Percentiles rank a stretch among this genome's conserved stretches.
These are phyloP conservation scores for Polyrhizophydium stewartii DNA, from an alignment of 371 early-diverging fungal genomes.

Conservation along the genomic window DNA sequence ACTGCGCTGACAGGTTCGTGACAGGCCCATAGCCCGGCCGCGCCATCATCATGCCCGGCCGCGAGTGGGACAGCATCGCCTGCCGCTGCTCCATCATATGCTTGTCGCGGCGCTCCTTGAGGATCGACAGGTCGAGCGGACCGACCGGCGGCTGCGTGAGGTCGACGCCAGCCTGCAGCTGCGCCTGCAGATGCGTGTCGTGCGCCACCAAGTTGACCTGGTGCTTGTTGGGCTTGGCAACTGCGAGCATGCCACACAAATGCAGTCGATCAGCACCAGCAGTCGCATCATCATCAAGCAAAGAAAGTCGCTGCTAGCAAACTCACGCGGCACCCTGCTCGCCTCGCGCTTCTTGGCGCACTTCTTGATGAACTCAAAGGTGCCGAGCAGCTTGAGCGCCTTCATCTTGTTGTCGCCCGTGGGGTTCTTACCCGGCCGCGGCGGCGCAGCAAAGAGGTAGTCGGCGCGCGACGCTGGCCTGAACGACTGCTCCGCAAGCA, in stretches of 20 bases:
- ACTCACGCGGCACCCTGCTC: constrained; percentile 23
- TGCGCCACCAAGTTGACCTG: constrained; percentile 35
- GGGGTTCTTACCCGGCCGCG: not conserved
- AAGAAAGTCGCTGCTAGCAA: too few relatives aligned
- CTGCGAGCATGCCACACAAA: constrained; percentile 5
- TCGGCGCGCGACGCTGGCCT: constrained; percentile 17
- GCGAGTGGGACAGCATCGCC: not conserved
- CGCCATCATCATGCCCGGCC: not conserved
- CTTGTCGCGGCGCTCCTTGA: constrained; percentile 70
- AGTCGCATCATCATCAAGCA: constrained; percentile 6
- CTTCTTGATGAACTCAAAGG: constrained; percentile 31
- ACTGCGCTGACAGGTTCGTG: too few relatives aligned
- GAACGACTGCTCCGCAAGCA: constrained; percentile 21
- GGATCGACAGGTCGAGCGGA: constrained; percentile 66
- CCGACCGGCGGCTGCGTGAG: constrained; percentile 33
- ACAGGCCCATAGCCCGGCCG: not conserved
- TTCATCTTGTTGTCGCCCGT: constrained; percentile 11
- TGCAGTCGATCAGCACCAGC: not conserved
- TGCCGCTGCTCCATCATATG: constrained; percentile 53
- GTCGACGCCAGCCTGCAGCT: constrained; percentile 36
- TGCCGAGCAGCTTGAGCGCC: constrained; percentile 18
- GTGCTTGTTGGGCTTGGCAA: constrained; percentile 13
- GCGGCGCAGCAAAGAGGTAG: constrained; percentile 25
- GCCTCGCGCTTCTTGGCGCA: constrained; percentile 19
- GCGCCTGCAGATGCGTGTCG: constrained; percentile 43